A percentile compares a stretch with the other conserved stretches of the same genome.
These are phyloP conservation scores for Crithidia mellificae DNA, from an alignment of 208 protist genomes.

Conservation along the genomic window DNA sequence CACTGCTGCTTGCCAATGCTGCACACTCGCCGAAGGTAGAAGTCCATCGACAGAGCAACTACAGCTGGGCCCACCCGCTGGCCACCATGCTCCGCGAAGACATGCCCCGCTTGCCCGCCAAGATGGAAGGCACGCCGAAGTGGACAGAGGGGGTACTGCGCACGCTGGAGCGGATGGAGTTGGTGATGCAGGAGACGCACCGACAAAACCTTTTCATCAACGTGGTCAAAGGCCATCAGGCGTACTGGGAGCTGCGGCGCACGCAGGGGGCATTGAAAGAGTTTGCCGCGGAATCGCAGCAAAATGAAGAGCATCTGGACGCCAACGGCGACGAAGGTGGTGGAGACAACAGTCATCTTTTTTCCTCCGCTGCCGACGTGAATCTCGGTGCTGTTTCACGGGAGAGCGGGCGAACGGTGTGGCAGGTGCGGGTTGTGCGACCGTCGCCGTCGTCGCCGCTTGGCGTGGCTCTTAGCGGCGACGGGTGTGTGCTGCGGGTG, in stretches of 20 bases:
- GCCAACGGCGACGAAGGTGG: neutral
- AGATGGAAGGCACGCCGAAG: conserved; percentile 45
- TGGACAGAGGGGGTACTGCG: conserved; percentile 28
- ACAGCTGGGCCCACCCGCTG: conserved; percentile 39
- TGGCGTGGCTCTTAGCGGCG: conserved; percentile 51
- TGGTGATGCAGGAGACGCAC: conserved; percentile 47
- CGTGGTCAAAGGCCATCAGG: conserved; percentile 28
- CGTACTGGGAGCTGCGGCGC: conserved; percentile 10
- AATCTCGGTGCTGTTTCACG: no score
- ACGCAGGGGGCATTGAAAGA: neutral
- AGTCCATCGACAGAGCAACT: conserved; percentile 25
- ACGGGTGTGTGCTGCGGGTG: conserved; percentile 24
- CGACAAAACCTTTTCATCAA: conserved; percentile 53
- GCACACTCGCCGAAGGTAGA: conserved; percentile 21
- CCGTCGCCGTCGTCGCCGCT: conserved; percentile 22
- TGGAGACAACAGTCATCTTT: neutral
- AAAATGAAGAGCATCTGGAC: neutral
- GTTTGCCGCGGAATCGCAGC: neutral
- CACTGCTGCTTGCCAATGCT: conserved; percentile 11
- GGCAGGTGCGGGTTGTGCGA: conserved; percentile 31
- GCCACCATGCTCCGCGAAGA: conserved; percentile 38
- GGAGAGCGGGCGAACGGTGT: neutral
- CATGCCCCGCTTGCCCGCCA: conserved; percentile 36
- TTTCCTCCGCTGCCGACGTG: no score
- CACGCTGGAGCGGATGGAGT: conserved; percentile 53